Base-by-base conservation (phyloP, 495 filamentous ascomycete species). In the Halenospora varia region DNA sequence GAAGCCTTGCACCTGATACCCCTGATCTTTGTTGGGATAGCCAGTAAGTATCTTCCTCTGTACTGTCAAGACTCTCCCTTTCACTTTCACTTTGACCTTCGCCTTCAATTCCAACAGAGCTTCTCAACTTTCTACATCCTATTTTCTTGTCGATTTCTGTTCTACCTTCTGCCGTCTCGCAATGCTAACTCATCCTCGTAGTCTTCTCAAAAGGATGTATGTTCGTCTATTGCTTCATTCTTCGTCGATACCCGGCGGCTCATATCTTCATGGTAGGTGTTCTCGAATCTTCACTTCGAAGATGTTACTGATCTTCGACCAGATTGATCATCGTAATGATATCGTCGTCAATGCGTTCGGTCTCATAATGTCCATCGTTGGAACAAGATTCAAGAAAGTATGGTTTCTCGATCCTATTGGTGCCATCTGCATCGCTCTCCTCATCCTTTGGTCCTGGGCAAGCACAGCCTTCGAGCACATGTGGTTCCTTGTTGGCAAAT, bases 321-420 rank as follows among this genome's bases (percentile, higher is more conserved):
- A 72, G 64, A 62, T 73, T 26, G 80, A 82, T 59, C 78, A 82
- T 60, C 75, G 80, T 17, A 82, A 82, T 62, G 79, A 82, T 55
- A 80, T 81, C 45, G 68, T 71, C 9, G 78, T 81, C 59, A 82
- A 83, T 63, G 63, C 65, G 18, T 82, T 82, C 56, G 80, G 79
- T 20, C 60, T 83, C 62, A 55, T 76, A 62, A 82, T 81, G 77
- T 76, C 78, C 20, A 70, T 82, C 19, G 68, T 78, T 19, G 80
- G 79, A 3, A 74, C 75, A 47, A 69, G 73, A 19, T 75, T 81
- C 29, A 42, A 22, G 15, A 56, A 51, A 53, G 72, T 77, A 2
- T 83, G 80, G 80, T 82, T 75, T 59, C 69, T 80, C 4, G 80
- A 82, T 62, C 78, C 80, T 10, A 73, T 79, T 44, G 79, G 78